phyloP scores from a whole-genome alignment of 2,329 filamentous ascomycete genomes.

The Onygena corvina region DNA sequence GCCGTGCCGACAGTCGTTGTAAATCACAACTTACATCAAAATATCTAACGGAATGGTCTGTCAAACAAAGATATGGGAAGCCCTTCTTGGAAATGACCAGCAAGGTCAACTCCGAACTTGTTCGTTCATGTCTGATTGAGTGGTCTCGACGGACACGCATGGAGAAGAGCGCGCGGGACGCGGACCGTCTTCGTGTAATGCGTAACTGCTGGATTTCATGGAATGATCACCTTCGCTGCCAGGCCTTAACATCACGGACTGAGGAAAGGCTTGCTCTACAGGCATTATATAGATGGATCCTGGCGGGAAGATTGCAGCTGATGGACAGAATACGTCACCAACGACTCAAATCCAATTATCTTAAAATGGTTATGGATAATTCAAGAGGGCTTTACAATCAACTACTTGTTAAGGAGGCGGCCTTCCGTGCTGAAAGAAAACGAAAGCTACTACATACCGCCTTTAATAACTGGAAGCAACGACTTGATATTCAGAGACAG shows the following conservation, averaged over 20 bases:
- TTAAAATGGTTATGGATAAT: constrained; percentile 32
- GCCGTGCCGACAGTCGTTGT: constrained; percentile 23
- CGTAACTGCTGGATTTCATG: constrained; percentile 49
- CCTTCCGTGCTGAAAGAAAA: constrained; percentile 25
- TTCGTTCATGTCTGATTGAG: constrained; percentile 36
- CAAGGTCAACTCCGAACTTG: constrained; percentile 35
- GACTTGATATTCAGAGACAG: constrained; percentile 29
- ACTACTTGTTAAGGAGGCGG: constrained; percentile 28
- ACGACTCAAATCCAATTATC: constrained; percentile 28
- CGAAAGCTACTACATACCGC: constrained; percentile 26
- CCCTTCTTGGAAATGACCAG: constrained; percentile 32
- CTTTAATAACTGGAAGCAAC: constrained; percentile 29
- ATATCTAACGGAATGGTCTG: constrained; percentile 33
- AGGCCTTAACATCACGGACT: constrained; percentile 41
- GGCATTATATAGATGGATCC: constrained; percentile 49
- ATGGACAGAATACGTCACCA: constrained; percentile 32
- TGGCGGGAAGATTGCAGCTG: constrained; percentile 37
- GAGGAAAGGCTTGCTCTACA: constrained; percentile 46
- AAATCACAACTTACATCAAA: constrained; percentile 27
- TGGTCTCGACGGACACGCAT: constrained; percentile 40
- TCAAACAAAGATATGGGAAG: constrained; percentile 34
- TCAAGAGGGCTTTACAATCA: constrained; percentile 28
- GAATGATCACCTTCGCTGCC: constrained; percentile 49
- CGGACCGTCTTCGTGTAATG: constrained; percentile 43
- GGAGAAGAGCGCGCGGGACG: constrained; percentile 37